Percentiles rank a stretch among this genome's conserved stretches.
These are phyloP conservation scores for Zychaea mexicana DNA, from an alignment of 371 early-diverging fungal genomes.

Conservation along the genomic window DNA sequence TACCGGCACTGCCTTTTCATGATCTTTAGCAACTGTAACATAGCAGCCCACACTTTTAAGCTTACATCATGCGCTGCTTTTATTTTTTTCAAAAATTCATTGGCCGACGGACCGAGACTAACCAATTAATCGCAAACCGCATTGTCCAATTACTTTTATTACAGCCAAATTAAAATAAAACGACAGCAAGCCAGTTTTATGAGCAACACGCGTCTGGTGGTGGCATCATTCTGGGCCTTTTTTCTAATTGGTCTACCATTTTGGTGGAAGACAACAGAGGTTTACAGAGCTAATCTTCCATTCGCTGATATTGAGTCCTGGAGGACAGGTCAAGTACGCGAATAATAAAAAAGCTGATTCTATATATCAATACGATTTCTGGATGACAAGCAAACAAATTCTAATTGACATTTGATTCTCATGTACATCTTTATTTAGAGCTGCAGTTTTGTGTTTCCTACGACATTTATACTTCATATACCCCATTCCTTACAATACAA, in stretches of 20 bases:
- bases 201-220: conserved; percentile 40
- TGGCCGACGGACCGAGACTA: too few relatives aligned
- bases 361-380: too few relatives aligned
- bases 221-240: conserved; percentile 63
- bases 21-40: too few relatives aligned
- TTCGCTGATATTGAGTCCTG: conserved; percentile 66
- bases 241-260: conserved; percentile 80
- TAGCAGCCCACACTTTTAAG: too few relatives aligned
- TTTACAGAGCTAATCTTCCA: conserved; percentile 87
- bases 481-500: neutral
- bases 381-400: conserved; percentile 2
- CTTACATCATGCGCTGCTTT: too few relatives aligned
- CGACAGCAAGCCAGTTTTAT: conserved; percentile 2
- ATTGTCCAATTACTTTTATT: too few relatives aligned
- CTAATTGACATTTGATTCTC: too few relatives aligned
- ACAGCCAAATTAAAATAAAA: too few relatives aligned
- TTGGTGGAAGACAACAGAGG: conserved; percentile 92
- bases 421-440: conserved; percentile 4
- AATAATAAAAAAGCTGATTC: neutral
- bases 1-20: too few relatives aligned
- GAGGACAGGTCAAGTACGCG: conserved; percentile 52
- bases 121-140: too few relatives aligned
- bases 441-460: conserved; percentile 13
- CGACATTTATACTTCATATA: conserved; percentile 5
- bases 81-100: too few relatives aligned